Evolutionary conservation across 192 early-diverging fungal species (phyloP), one percentile per base, ranked within the genome.

Genomic region (Pilaira anomala): DNA sequence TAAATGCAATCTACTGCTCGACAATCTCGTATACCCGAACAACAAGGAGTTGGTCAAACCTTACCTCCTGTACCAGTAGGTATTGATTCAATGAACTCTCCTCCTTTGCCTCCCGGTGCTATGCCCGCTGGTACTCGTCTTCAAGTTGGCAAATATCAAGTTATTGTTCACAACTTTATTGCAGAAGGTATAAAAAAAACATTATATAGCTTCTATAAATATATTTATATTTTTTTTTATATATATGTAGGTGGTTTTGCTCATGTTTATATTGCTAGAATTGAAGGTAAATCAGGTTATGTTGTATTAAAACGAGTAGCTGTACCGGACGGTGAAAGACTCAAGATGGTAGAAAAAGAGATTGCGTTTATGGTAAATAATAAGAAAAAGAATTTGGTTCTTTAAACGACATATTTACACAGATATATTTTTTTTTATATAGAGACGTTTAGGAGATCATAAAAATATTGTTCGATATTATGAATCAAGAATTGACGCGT

Each of bases 301-400:
- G 86, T 87, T 21, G 93, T 96, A 0, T 76, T 98, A 69, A 98
- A 98, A 54, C 78, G 91, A 52, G 85, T 88, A 18, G 84, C 87
- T 12, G 85, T 83, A 28, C 82, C 87, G 24, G 91, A 93, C 57
- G 75, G 81, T 48, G 83, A 85, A 30, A 63, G 82, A 2, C 66
- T 94, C 16, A 73, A 71, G 3, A 79, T 76, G 46, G 73, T 91
- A 11, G 76, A 88, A 68, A 80, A 83, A 46, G 96, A 97, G 73
- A 87, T 93, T 46, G 66, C 70, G 16, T 80, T 87, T 57, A 92
- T 93, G 92, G 90, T 91, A 77, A n/a, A 57, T 49, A 22, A 48
- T 7, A 48, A 24, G 14, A 52, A 26, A 26, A 2, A 9, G 22
- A 25, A 26, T n/a, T n/a, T n/a, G n/a, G 22, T 2, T 25, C n/a